Evolutionary conservation across 2,329 filamentous ascomycete genomes (phyloP), one percentile per base, ranked within the genome.

Genomic region (Paecilomyces sp.): DNA sequence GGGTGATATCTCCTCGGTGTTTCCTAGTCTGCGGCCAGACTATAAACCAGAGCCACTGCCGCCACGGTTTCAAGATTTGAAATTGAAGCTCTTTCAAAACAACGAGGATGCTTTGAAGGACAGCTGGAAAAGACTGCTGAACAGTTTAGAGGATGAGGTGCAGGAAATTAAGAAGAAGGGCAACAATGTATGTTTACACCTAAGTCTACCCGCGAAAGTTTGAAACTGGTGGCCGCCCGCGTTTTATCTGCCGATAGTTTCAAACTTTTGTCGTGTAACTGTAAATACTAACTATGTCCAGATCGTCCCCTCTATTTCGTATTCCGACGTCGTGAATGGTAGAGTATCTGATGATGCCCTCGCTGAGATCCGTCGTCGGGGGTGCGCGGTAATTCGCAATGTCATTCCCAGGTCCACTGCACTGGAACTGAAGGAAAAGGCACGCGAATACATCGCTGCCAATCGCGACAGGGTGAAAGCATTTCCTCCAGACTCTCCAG

Each of bases 321-420:
- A 76, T 59, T 60, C 65, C 5, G 74, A 80, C 57, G 61, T 80
- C n/a, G 61, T 73, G 1, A 67, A 72, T 28, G 72, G 74, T 11
- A 72, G 68, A 6, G 64, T 78, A 4, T 65, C 75, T 0, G 67
- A 73, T 3, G 59, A 68, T 1, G 67, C 71, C 15, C 57, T 76
- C 41, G 77, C 75, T 1, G 85, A 86, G 62, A 81, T 90, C 33
- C 74, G 77, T 61, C 68, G 85, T 64, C 79, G 86, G 1, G 88
- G 88, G 8, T 83, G 80, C 0, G 83, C 83, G 0, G 84, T 92
- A 1, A 79, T 92, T 24, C 80, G 83, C 52, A 85, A 85, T 12
- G 88, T 91, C 3, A 73, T 92, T 13, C 82, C 86, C 0, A 82
- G 85, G 64, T 72, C 76, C 1, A 83, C 88, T 69, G 88, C 88